Evolutionary conservation across 2,329 filamentous ascomycete species (phyloP).

Genomic region (Fusarium piperis): DNA sequence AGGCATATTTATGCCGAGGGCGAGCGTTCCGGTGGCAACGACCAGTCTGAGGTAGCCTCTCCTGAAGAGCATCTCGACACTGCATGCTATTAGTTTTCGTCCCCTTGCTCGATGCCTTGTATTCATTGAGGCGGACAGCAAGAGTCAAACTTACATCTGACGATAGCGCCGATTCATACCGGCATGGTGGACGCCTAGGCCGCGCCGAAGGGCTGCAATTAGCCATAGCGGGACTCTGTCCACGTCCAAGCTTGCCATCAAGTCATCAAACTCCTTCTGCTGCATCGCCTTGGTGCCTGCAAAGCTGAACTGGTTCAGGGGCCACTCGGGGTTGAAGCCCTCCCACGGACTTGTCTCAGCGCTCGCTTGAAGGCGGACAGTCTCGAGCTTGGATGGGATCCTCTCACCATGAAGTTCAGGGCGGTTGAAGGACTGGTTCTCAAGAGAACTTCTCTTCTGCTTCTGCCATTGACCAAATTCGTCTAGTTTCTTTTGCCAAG

Average conservation of each 20-base stretch:
- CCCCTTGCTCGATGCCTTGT: too few relatives aligned
- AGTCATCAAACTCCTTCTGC: slow-evolving; percentile 66
- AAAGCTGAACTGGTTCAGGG: slow-evolving; percentile 72
- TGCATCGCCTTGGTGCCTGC: slow-evolving; percentile 69
- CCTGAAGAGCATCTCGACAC: slow-evolving; percentile 78
- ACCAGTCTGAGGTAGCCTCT: slow-evolving; percentile 76
- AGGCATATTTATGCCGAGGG: slow-evolving; percentile 84
- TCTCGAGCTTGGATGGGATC: slow-evolving; percentile 63
- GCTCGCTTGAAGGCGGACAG: slow-evolving; percentile 64
- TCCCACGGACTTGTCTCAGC: slow-evolving; percentile 66
- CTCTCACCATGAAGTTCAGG: slow-evolving; percentile 52
- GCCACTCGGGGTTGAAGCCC: slow-evolving; percentile 73
- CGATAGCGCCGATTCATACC: slow-evolving; percentile 79
- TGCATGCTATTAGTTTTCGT: slow-evolving; percentile 32
- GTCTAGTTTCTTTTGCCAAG: slow-evolving; percentile 69
- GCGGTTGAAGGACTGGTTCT: slow-evolving; percentile 46
- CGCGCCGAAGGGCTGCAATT: slow-evolving; percentile 69
- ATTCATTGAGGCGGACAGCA: not conserved
- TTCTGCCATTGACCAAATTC: slow-evolving; percentile 67
- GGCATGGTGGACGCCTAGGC: slow-evolving; percentile 77
- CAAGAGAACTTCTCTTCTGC: slow-evolving; percentile 49
- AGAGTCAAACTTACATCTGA: slow-evolving; percentile 60
- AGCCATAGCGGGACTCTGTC: slow-evolving; percentile 61
- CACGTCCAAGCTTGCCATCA: slow-evolving; percentile 53
- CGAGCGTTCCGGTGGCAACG: slow-evolving; percentile 79